Evolutionary conservation across 1,139 yeast genomes (phyloP), one percentile per base, ranked within the genome.

Genomic region (Debaryomyces udenii): DNA sequence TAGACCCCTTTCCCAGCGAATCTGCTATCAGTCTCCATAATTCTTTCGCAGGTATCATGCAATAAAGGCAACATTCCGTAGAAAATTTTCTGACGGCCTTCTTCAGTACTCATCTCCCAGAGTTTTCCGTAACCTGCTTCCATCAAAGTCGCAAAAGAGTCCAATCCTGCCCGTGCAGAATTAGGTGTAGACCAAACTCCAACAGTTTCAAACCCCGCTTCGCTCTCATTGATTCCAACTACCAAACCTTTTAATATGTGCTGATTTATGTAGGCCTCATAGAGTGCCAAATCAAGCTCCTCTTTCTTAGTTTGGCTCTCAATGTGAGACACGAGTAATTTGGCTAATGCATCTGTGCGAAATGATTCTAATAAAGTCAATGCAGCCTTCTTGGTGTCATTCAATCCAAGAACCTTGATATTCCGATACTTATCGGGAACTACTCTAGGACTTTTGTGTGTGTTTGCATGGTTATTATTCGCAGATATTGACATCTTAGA

Each of bases 101-200:
- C 76, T 3, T 72, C 63, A 9, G 81, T 83, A 34, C 69, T 61
- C 47, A 69, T 53, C 57, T 80, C 65, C 68, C 81, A 76, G 43
- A 78, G 66, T 57, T 69, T 69, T 44, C 74, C 80, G 63, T 75
- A 78, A 4, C 87, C 87, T 6, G 84, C 65, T 48, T 77, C 70
- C 64, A 81, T 67, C 46, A 81, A 62, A 23, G 78, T 78, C 37
- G 68, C 55, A 51, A 75, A 76, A 36, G 75, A 69, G 42, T 75
- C 78, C 40, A 78, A 68, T 1, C 84, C 78, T 20, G 57, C 59
- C 3, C 55, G 61, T 7, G 53, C 56, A 6, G 75, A 68, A n/a
- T 59, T 74, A 3, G 87, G 87, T 11, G 71, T 68, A 33, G 82
- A 68, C 86, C 87, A 82, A 28, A 81, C 59, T 7, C 83, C 78